Evolutionary conservation across 2,329 filamentous ascomycete species (phyloP).

Genomic region (Penicillium corylophilum): DNA sequence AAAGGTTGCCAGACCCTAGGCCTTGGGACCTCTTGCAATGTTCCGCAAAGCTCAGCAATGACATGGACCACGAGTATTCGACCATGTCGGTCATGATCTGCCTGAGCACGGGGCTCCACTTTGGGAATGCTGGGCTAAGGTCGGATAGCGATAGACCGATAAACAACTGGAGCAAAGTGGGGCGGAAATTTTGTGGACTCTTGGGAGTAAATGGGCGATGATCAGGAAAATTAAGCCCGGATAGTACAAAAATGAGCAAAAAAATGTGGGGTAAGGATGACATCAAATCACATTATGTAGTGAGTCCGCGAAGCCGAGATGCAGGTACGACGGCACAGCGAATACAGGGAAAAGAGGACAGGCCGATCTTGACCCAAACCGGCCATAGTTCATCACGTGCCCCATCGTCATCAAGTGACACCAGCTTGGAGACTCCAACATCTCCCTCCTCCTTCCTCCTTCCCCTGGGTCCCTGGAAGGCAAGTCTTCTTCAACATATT

Average conservation of each 20-base stretch:
- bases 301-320: background rate
- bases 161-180: background rate
- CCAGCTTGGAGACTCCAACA: constrained; percentile 4
- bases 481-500: background rate
- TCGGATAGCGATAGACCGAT: background rate
- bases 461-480: background rate
- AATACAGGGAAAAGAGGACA: background rate
- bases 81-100: background rate
- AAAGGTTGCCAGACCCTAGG: no score
- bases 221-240: background rate
- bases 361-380: constrained; percentile 6
- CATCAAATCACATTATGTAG: background rate
- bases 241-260: no score
- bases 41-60: no score
- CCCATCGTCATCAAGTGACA: constrained; percentile 24
- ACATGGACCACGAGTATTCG: no score
- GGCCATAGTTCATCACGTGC: constrained; percentile 13
- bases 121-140: background rate
- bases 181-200: background rate
- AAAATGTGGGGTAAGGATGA: background rate
- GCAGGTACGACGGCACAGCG: background rate
- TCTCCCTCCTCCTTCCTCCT: background rate
- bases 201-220: background rate
- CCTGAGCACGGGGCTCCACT: background rate
- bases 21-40: no score